Evolutionary conservation across 306 rosid species (phyloP), one percentile per base, ranked within the genome.

Genomic region (Quercus robur): DNA sequence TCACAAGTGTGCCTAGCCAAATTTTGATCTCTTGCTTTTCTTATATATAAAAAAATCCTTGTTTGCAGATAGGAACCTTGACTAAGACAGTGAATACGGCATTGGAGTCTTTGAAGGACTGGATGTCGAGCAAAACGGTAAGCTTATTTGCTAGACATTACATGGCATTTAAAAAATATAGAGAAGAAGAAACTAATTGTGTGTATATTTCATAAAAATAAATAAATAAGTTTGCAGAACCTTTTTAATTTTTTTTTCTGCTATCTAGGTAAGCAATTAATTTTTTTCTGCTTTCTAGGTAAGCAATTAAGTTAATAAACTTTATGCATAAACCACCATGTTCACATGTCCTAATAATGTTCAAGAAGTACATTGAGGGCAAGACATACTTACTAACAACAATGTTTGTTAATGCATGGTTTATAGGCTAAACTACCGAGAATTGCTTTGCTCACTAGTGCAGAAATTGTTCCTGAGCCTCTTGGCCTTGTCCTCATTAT

Each of bases 381-480:
- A 59, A 59, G 18, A 62, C 59, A 9, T 26, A 28, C 41, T 44
- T 26, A n/a, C 57, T 44, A 62, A 63, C 4, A 19, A 23, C n/a
- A 14, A n/a, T 5, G 19, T 35, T 41, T 49, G 62, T 17, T 57
- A 0, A 38, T 76, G 18, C 33, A 19, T 56, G 51, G 18, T 68
- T 79, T 44, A 69, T 67, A 92, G 97, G 97, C 89, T 18, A 89
- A 85, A 61, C 66, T 93, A 80, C 97, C 96, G 28, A 38, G 8
- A 78, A 76, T 93, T 44, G 97, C 96, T 26, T 5, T 91, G 52
- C 89, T 89, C 51, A 74, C 79, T 2, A 85, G 90, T 56, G 97
- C 96, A 67, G 92, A 93, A 81, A 35, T 91, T 57, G 81, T 93
- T 79, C 83, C 96, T 1, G 91, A 93, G 88, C 94, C 97, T 64